Base-by-base conservation (phyloP, 1,284 basidiomycete species). In the Termitomyces sp. region DNA sequence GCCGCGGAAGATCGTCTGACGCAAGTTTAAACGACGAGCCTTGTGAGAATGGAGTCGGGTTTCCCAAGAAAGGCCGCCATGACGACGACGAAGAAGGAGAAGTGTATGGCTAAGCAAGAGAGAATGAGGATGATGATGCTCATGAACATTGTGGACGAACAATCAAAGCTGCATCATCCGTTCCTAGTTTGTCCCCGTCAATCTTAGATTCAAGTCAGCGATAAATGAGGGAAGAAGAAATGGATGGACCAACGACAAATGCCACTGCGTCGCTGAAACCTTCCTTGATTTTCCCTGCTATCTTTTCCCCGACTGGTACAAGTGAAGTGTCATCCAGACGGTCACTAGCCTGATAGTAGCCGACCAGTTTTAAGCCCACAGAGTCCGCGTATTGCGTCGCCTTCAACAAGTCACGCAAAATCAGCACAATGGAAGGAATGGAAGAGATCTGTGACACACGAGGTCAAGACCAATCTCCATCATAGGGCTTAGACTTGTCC, bases 381-480 rank as follows among this genome's bases (percentile, higher is more conserved):
- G 73, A 72, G 37, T 75, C 74, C 13, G 84, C 83, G 58, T 86
- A 73, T 55, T 75, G 73, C 49, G 64, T 70, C 46, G 81, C 83
- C 84, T 87, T 63, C 9, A 28, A 34, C 10, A 44, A 24, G 49
- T 26, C 1, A 43, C 13, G 16, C 28, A 19, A 21, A 8, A 19
- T 50, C 37, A 52, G 28, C 3, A 46, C 38, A 26, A 40, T 21
- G 46, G 14, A 45, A 41, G 9, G 16, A 45, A 11, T 11, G 18
- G 44, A 14, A 40, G 30, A 39, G 10, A 43, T 13, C 14, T 34
- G 37, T 19, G 21, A 70, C 79, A 62, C 60, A 88, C 87, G 60
- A 90, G 68, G 59, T 86, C 84, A 44, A 91, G 72, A 11, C 86
- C 88, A 55, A 88, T 82, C 63, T 89, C 86, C 83, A 88, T 87